Evolutionary conservation across 441 rosid genomes (phyloP), one percentile per base, ranked within the genome.

Genomic region (Populus hybrid): DNA sequence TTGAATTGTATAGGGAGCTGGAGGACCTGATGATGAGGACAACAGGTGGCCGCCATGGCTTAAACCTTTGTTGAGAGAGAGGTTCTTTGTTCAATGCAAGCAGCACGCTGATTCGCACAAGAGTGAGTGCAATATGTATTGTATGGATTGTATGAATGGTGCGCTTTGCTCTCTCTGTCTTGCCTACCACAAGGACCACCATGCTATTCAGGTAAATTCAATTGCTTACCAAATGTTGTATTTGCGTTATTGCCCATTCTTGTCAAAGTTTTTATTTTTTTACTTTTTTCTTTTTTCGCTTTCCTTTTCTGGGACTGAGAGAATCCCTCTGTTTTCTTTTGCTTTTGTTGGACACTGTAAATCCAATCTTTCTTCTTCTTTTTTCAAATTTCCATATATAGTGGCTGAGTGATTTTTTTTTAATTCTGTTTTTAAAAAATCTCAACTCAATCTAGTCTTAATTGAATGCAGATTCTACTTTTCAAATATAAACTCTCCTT

Each of bases 91-190:
- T 85, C 98, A 92, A 69, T 95, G 99, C 84, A 90, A 91, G 87
- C 75, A 68, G 26, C 98, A 95, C 82, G 92, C 86, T 36, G 95
- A 95, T 82, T 92, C 97, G 33, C 95, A 95, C 73, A 95, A 93
- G 90, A 92, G 90, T 83, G 99, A 95, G 86, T 93, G 99, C 80
- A 95, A 95, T 77, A 93, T 91, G 98, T 95, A 87, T 68, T 95
- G 99, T 76, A 81, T 95, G 84, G 98, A 92, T 82, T 95, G 99
- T 33, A 89, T 88, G 82, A 82, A 88, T 73, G 98, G 98, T 1
- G 84, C 97, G 1, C 92, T 93, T 72, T 95, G 99, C 77, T 92
- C 97, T 82, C 83, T 90, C 24, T 95, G 99, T 79, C 91, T 93
- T 10, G 78, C 88, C 45, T 79, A 86, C 79, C 99, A 95, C 84